Base-by-base conservation (phyloP, 169 alveolate species). In the Plasmodium gonderi region DNA sequence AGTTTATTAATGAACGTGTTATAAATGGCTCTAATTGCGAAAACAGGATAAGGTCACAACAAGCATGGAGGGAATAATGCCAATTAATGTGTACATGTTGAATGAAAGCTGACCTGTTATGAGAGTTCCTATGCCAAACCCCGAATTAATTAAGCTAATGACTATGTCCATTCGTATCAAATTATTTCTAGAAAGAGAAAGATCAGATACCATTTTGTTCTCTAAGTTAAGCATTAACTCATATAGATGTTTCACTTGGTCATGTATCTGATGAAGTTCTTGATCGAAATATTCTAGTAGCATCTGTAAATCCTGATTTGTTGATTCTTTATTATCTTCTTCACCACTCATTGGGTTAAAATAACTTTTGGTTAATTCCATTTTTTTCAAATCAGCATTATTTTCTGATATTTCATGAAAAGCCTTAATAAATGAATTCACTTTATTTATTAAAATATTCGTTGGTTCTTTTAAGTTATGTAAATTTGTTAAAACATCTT, bases 211-310 rank as follows among this genome's bases (percentile, higher is more conserved):
- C 20, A 96, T 90, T 87, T 95, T 96, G 38, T 93, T 60, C 77
- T 96, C 98, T 20, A 95, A 79, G 91, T 96, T 95, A 12, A 67
- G 78, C 69, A 96, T 80, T 29, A 87, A 33, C 17, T 83, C 91
- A 68, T 92, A 60, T 78, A 83, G 42, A 12, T 74, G 85, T 12
- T 78, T 75, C 29, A n/a, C 38, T 44, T 75, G 65, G 49, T 38
- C 72, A 14, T 96, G 69, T 44, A 94, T 96, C 96, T 96, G 96
- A 60, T 96, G 97, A 11, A 97, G 91, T 78, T 97, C 98, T 65
- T 97, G 98, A 95, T 97, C 98, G 49, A 96, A 96, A 80, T 96
- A 97, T 95, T 97, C 98, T 49, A 97, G 78, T 9, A 97, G 91
- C 91, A 95, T 96, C 65, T 96, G 96, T 74, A 97, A 87, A 42